Percentiles rank a stretch among this genome's conserved stretches.
These are phyloP conservation scores for Cicer bijugum DNA, from an alignment of 306 rosid species.

Conservation along the genomic window DNA sequence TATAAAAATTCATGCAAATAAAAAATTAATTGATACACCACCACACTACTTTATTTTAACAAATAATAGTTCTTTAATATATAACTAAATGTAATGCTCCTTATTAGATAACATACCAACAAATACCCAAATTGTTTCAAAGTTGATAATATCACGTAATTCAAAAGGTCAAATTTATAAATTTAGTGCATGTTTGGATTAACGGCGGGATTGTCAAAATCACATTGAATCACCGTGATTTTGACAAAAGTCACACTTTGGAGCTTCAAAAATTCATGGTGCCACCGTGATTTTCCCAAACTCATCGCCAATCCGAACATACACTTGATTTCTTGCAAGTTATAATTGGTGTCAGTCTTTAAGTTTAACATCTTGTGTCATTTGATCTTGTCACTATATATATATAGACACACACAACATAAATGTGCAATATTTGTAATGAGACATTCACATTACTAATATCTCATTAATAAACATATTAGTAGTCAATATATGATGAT, in stretches of 20 bases:
- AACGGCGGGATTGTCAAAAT: too few relatives aligned
- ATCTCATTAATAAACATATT: too few relatives aligned
- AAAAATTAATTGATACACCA: background rate
- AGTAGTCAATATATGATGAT: too few relatives aligned
- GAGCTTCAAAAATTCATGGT: too few relatives aligned
- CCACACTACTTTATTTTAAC: background rate
- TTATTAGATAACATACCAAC: too few relatives aligned
- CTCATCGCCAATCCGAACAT: too few relatives aligned
- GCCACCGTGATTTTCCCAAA: too few relatives aligned
- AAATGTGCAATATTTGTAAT: too few relatives aligned
- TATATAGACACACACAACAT: too few relatives aligned
- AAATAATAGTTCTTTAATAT: background rate
- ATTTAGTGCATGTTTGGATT: background rate
- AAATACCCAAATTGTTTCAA: background rate
- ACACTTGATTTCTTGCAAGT: background rate
- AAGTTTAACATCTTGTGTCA: background rate
- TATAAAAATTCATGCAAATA: background rate
- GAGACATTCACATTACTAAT: too few relatives aligned
- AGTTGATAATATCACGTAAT: background rate
- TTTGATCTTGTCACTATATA: background rate
- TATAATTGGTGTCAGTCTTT: background rate
- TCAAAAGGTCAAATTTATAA: background rate
- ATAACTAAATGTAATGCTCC: background rate
- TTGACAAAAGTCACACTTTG: too few relatives aligned
- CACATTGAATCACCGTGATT: too few relatives aligned